Evolutionary conservation across 1,284 basidiomycete species (phyloP).

Genomic region (Trametes hirsuta): DNA sequence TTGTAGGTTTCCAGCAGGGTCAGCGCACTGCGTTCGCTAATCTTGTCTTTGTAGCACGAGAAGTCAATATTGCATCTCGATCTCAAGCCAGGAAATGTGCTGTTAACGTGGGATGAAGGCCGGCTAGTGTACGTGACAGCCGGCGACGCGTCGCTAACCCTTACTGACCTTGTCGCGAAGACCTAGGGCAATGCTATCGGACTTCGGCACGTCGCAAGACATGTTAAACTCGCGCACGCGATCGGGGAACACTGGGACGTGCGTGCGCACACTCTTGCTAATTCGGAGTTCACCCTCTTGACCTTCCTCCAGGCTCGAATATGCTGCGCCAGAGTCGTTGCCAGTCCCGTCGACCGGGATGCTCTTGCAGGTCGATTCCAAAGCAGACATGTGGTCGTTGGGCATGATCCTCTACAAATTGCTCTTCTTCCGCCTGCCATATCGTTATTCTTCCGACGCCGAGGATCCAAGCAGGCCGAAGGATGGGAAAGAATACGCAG

Average conservation of each 20-base stretch:
- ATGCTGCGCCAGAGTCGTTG: conserved; percentile 85
- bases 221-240: conserved; percentile 74
- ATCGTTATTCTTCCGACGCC: conserved; percentile 63
- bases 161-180: conserved; percentile 39
- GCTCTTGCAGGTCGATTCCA: conserved; percentile 79
- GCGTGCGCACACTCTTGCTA: conserved; percentile 43
- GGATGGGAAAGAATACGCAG: conserved; percentile 62
- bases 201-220: conserved; percentile 93
- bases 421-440: conserved; percentile 86
- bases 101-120: conserved; percentile 93
- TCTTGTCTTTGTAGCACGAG: conserved; percentile 59
- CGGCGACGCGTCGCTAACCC: neutral
- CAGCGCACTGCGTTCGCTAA: neutral
- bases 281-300: neutral
- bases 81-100: conserved; percentile 90
- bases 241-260: conserved; percentile 93
- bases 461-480: conserved; percentile 46
- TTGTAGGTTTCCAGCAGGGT: conserved; percentile 53
- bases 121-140: conserved; percentile 62
- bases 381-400: conserved; percentile 87
- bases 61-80: conserved; percentile 90
- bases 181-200: conserved; percentile 87
- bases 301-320: conserved; percentile 62
- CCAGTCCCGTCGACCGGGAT: conserved; percentile 68
- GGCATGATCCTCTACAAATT: conserved; percentile 94